Evolutionary conservation across 352 stramenopile species (phyloP), one percentile per base, ranked within the genome.

Genomic region (Thraustochytrium sp.): DNA sequence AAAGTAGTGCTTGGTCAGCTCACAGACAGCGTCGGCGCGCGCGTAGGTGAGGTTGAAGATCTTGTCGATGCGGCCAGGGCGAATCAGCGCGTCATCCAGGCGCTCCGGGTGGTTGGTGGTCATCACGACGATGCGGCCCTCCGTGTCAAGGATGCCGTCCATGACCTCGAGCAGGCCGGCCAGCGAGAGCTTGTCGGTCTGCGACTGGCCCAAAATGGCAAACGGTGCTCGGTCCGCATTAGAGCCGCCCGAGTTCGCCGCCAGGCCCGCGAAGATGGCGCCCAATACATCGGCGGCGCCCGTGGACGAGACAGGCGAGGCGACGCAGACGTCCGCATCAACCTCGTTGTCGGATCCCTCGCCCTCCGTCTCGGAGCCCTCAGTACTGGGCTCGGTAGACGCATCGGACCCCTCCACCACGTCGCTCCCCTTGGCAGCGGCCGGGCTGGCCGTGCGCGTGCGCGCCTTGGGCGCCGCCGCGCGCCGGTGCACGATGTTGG

Each of bases 81-180:
- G 90, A 5, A 97, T 92, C 2, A 97, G 89, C 40, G 93, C 93
- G 4, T 91, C 88, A 85, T 97, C 93, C 16, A 97, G 89, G 68
- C 93, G 93, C 85, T 97, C 93, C 16, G 92, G 93, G 84, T 96
- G 91, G 86, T 97, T 97, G 16, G 92, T 95, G 16, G 93, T 96
- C 90, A 96, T 95, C 85, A 97, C 93, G 0, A 97, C 88, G 76
- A 97, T 96, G 54, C 92, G 90, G 0, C 90, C 92, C n/a, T 91
- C 90, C 26, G 88, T 92, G 84, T 97, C 92, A 29, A 96, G 92
- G 3, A 97, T 90, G 4, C 93, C 93, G 84, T 97, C 93, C 2
- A 97, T 85, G 1, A 95, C 92, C 63, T 97, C 96, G 0, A 97
- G 82, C 46, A 97, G 84, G 0, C 92, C 92, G 18, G 89, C 88